Base-by-base conservation (phyloP, 495 filamentous ascomycete genomes). In the Chaetomium cochliodes region DNA sequence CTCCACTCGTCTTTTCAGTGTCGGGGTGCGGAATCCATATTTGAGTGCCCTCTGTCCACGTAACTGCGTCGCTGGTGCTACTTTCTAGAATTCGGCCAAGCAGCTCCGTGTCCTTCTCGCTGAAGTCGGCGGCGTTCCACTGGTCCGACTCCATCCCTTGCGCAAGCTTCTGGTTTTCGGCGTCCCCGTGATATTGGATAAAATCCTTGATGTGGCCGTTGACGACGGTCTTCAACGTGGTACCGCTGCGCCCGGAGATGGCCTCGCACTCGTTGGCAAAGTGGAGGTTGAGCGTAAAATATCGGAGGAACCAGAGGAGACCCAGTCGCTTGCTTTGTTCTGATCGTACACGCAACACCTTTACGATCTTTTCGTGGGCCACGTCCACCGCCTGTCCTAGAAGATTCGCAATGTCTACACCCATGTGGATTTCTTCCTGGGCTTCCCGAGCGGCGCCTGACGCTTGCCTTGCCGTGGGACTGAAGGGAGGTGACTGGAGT, bases 251-350 rank as follows among this genome's bases (percentile, higher is more conserved):
- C 3, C 94, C 94, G 16, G 92, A 96, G 18, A 97, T 91, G 4
- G 94, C 91, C 74, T 99, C 94, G 69, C 94, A 99, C 73, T 99
- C 94, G 69, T 97, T 96, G 9, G 92, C 91, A 70, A 98, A 99
- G 25, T 96, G 85, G 28, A 93, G 85, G 68, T 97, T 98, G 22
- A 99, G 85, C 9, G 86, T 92, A 72, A 97, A 96, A 72, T 98
- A 98, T 58, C 92, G 87, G 26, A 98, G 73, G 73, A 99, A 98
- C 65, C 85, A 82, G 61, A 85, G 76, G n/a, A 91, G 83, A 1
- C 87, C 81, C n/a, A 96, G 79, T 16, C 87, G 85, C 13, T 85
- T 80, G 63, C 72, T 92, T 67, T 94, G 90, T 67, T 97, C 92
- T 0, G 90, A 87, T n/a, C 94, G 88, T 25, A 97, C 94, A 64